Base-by-base conservation (phyloP, 345 rosid species). In the Eucalyptus rudis region DNA sequence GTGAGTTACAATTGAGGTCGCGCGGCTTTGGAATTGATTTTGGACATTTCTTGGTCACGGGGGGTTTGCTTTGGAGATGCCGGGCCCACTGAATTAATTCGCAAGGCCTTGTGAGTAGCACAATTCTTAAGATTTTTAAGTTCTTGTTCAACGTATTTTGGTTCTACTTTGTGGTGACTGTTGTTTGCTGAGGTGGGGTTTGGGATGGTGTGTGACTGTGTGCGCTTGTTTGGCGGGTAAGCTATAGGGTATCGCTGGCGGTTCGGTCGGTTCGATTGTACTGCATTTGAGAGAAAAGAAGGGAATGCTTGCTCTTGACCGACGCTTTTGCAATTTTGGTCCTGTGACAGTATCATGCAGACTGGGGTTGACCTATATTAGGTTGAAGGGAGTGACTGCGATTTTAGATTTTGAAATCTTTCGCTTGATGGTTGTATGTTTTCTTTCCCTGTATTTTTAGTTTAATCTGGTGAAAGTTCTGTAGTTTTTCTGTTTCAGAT, bases 81-180 rank as follows among this genome's bases (percentile, higher is more conserved):
- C 98, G 86, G 95, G 98, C 86, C 98, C 97, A 3, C 94, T 96
- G 68, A 99, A 98, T 95, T 97, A 97, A 51, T 96, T 96, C 87
- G 98, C 97, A 14, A 93, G 95, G 89, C 20, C 76, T n/a, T 14
- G 76, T 14, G 40, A 64, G 76, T 64, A 14, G 76, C 33, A 14
- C 36, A n/a, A 64, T 4, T 64, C 76, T 64, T 64, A n/a, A 33
- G 19, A 83, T 84, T 52, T 71, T 81, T 90, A 86, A 79, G 11
- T 79, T 47, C 15, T 50, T 52, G 27, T 76, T 49, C 71, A 62
- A n/a, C 16, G 36, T n/a, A 0, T 64, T 64, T 64, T 64, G 36
- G 33, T n/a, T 64, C 36, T 64, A n/a, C 1, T 64, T 64, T 64
- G 76, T n/a, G 76, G 20, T 64, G 76, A 64, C 0, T n/a, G 76